Evolutionary conservation across 805 yeast species (phyloP).

Genomic region (Kazachstania africana): DNA sequence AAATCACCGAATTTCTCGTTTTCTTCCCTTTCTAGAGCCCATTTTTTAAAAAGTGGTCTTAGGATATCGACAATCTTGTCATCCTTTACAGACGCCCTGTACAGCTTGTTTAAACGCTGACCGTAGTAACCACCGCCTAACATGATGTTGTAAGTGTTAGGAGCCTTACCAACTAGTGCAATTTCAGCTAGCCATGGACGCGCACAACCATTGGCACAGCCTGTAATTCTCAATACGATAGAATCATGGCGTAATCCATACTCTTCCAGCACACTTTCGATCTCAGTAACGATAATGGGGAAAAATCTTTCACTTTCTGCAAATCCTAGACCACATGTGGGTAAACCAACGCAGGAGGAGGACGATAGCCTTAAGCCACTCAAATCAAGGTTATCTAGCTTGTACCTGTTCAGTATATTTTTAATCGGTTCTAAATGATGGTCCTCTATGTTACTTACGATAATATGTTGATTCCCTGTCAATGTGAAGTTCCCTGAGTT

Average conservation of each 20-base stretch:
- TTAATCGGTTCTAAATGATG: constrained; percentile 54
- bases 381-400: constrained; percentile 72
- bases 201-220: constrained; percentile 98
- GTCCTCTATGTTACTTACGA: constrained; percentile 63
- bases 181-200: constrained; percentile 97
- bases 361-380: constrained; percentile 81
- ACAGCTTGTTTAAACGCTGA: constrained; percentile 81
- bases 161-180: constrained; percentile 91
- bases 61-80: constrained; percentile 70
- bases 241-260: constrained; percentile 90
- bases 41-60: constrained; percentile 81
- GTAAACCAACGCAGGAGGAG: constrained; percentile 96
- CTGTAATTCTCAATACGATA: constrained; percentile 95
- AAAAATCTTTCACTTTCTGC: constrained; percentile 89
- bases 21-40: constrained; percentile 84
- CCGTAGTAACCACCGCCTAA: constrained; percentile 95
- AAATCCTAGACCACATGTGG: constrained; percentile 98
- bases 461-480: constrained; percentile 91
- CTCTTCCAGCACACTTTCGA: constrained; percentile 82
- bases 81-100: constrained; percentile 78
- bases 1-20: constrained; percentile 96
- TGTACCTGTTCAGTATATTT: constrained; percentile 53
- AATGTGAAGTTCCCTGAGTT: constrained; percentile 76
- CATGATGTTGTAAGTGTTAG: constrained; percentile 85
- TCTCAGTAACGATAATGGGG: constrained; percentile 69